Base-by-base conservation (phyloP, 306 rosid genomes). In the Gastrolobium bilobum region DNA sequence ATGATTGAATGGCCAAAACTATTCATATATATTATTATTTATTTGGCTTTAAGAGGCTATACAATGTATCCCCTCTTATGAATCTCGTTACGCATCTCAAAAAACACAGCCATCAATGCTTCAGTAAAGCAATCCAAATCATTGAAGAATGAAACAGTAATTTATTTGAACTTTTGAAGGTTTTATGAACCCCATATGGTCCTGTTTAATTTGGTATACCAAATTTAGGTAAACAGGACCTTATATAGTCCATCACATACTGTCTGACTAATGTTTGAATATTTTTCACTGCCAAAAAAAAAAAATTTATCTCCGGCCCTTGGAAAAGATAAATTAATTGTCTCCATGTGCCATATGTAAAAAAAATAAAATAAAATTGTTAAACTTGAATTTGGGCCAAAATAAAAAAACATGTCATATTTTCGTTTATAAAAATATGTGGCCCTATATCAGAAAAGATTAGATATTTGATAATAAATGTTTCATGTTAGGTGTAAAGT, bases 401-500 rank as follows among this genome's bases (percentile, higher is more conserved):
- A 20, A 20, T 20, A 20, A 11, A 58, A 57, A 40, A 6, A 39
- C n/a, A 26, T 39, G 43, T 42, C 35, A 51, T n/a, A 4, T 33
- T 65, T 67, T n/a, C 4, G 3, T 31, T 56, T 26, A 20, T 59
- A 42, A n/a, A 38, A 59, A 26, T 57, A 4, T 29, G 64, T 79
- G 65, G 78, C 54, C 37, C 64, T 59, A n/a, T 71, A 43, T 43
- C 67, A 51, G 51, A 79, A 39, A 14, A 30, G 66, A 62, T 61
- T 29, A 71, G 67, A 80, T 40, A 46, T 50, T 50, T 80, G 73
- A 80, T 50, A 42, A 51, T 62, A 15, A 73, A 7, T 71, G 72
- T 40, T 79, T 62, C 33, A 53, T 2, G 81, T 76, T 38, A 82
- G 78, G 70, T 62, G 68, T 59, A 72, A 71, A 71, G 77, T 39